Conservation (phyloP, 768 basidiomycete species). For the Amanita rubescens region DNA sequence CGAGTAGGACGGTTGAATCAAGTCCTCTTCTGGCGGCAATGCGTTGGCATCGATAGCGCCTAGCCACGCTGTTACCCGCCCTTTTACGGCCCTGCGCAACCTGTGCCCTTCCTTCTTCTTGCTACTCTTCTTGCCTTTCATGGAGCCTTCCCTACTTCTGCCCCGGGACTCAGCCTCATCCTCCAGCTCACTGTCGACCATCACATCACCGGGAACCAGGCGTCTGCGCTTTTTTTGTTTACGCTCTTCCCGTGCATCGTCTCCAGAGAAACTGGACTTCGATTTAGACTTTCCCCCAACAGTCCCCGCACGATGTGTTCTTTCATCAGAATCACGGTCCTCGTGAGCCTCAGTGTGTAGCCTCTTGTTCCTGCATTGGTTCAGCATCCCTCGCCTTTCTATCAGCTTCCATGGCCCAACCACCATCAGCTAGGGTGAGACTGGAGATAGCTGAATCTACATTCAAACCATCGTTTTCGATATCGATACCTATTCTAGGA, state of each 20-base stretch:
- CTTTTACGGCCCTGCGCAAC: constrained; percentile 39
- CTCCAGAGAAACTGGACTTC: constrained; percentile 4
- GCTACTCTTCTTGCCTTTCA: constrained; percentile 19
- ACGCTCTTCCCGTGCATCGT: constrained; percentile 10
- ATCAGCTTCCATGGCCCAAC: constrained; percentile 15
- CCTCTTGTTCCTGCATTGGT: constrained; percentile 4
- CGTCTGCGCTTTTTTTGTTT: constrained; percentile 18
- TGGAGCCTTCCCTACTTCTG: constrained; percentile 15
- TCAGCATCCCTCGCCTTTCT: constrained; percentile 11
- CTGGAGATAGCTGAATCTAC: constrained; percentile 49
- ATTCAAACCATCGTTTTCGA: constrained; percentile 17
- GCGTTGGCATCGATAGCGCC: constrained; percentile 53
- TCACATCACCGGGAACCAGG: constrained; percentile 7
- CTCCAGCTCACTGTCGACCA: constrained; percentile 10
- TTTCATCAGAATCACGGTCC: constrained; percentile 32
- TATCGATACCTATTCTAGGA: constrained; percentile 28
- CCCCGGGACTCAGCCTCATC: constrained; percentile 10
- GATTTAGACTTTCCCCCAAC: constrained; percentile 9
- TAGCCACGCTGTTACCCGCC: constrained; percentile 73
- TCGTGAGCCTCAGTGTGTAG: constrained; percentile 20
- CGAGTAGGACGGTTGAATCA: constrained; percentile 26
- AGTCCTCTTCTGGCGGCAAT: constrained; percentile 39
- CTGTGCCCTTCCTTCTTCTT: constrained; percentile 18
- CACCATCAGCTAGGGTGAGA: constrained; percentile 36
- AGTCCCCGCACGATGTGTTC: constrained; percentile 29